phyloP scores from a whole-genome alignment of 768 basidiomycete species.

The Pleurotus tuber-regium region DNA sequence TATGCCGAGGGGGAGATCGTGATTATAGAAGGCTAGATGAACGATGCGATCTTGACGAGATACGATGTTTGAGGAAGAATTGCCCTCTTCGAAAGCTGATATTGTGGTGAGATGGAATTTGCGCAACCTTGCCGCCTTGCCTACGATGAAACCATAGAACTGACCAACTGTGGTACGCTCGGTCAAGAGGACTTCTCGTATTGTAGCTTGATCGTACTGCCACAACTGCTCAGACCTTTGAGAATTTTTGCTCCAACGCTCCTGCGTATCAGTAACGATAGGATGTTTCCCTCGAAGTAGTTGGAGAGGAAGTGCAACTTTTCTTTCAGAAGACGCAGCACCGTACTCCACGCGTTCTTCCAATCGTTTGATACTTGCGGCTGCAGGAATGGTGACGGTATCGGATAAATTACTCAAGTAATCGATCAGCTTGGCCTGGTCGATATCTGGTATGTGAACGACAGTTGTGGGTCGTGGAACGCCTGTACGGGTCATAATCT shows the following conservation, averaged over 20 bases:
- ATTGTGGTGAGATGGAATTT: constrained; percentile 60
- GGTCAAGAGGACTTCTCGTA: constrained; percentile 61
- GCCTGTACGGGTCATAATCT: constrained; percentile 57
- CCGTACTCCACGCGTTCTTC: constrained; percentile 58
- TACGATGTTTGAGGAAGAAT: constrained; percentile 42
- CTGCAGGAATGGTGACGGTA: constrained; percentile 30
- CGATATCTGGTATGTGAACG: constrained; percentile 59
- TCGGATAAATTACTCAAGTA: constrained; percentile 56
- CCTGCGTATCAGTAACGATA: constrained; percentile 35
- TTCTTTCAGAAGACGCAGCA: constrained; percentile 30
- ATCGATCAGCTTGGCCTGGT: constrained; percentile 48
- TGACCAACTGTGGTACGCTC: constrained; percentile 74
- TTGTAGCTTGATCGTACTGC: constrained; percentile 46
- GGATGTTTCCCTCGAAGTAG: constrained; percentile 46
- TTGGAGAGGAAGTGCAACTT: constrained; percentile 39
- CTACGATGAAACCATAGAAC: constrained; percentile 70
- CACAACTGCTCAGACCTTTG: constrained; percentile 52
- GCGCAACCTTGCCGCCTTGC: constrained; percentile 61
- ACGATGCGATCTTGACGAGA: constrained; percentile 57
- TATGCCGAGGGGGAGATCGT: constrained; percentile 61
- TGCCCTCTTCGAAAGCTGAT: constrained; percentile 38
- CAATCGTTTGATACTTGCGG: constrained; percentile 43
- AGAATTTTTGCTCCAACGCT: constrained; percentile 44
- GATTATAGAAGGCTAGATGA: constrained; percentile 55
- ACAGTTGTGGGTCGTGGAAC: constrained; percentile 57